phyloP scores from a whole-genome alignment of 2,329 filamentous ascomycete species.

The Beauveria australis region DNA sequence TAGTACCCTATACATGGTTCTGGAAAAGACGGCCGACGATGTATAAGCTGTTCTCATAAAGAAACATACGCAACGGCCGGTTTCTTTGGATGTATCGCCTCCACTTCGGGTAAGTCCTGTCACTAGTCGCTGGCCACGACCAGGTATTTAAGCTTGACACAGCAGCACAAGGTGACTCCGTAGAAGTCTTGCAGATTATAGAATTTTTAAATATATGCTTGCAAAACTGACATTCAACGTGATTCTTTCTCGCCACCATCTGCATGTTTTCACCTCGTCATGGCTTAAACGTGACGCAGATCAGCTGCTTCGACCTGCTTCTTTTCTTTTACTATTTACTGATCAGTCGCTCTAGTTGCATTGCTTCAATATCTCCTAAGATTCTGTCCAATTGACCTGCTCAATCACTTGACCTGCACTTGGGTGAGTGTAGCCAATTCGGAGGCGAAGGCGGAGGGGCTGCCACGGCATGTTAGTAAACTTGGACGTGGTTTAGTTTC shows the following conservation, averaged over 20 bases:
- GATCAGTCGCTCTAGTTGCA: conserved; percentile 18
- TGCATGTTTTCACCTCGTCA: background rate
- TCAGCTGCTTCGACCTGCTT: background rate
- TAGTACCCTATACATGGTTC: background rate
- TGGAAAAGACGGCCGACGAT: background rate
- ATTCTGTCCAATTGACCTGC: conserved; percentile 95
- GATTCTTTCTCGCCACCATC: conserved; percentile 1
- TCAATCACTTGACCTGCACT: conserved; percentile 67
- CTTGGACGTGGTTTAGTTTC: background rate
- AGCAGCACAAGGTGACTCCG: no score
- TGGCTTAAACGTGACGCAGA: background rate
- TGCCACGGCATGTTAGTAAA: conserved; percentile 29
- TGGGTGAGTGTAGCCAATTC: conserved; percentile 70
- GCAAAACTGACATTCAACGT: background rate
- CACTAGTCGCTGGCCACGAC: background rate
- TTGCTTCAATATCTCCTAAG: conserved; percentile 27
- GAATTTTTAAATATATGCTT: background rate
- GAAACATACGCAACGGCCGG: background rate
- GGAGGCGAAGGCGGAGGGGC: conserved; percentile 78
- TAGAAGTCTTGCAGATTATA: background rate
- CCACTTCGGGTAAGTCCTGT: background rate
- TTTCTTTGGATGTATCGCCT: background rate
- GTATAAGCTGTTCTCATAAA: background rate
- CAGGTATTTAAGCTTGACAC: no score
- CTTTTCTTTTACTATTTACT: conserved; percentile 3